These are phyloP conservation scores for Fusarium secorum DNA, from an alignment of 2,329 filamentous ascomycete species.

Conservation along the genomic window DNA sequence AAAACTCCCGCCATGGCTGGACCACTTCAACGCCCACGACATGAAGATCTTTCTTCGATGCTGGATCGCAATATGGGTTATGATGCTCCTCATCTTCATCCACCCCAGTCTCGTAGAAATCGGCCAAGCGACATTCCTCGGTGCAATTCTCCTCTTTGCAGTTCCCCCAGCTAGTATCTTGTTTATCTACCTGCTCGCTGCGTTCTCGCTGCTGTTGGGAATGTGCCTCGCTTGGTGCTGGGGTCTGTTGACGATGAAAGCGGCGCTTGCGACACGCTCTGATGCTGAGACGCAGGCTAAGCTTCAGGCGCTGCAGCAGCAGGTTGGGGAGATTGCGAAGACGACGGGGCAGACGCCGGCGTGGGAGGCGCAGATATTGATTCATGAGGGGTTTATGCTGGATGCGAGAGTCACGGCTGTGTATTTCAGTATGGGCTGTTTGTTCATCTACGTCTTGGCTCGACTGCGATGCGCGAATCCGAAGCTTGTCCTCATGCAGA, in stretches of 20 bases:
- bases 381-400: slow-evolving; percentile 57
- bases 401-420: slow-evolving; percentile 54
- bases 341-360: slow-evolving; percentile 32
- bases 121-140: slow-evolving; percentile 57
- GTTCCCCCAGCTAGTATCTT: slow-evolving; percentile 56
- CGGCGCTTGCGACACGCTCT: slow-evolving; percentile 53
- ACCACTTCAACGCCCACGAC: slow-evolving; percentile 58
- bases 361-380: slow-evolving; percentile 46
- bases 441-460: slow-evolving; percentile 55
- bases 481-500: slow-evolving; percentile 54
- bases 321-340: slow-evolving; percentile 47
- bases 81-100: slow-evolving; percentile 57
- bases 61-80: slow-evolving; percentile 55
- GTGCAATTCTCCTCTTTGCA: slow-evolving; percentile 52
- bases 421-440: slow-evolving; percentile 49
- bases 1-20: slow-evolving; percentile 46
- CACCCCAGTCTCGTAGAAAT: slow-evolving; percentile 50
- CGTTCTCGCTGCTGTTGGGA: slow-evolving; percentile 54
- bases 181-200: slow-evolving; percentile 54
- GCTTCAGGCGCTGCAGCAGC: slow-evolving; percentile 46
- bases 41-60: slow-evolving; percentile 58
- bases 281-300: slow-evolving; percentile 48
- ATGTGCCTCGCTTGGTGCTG: slow-evolving; percentile 59
- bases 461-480: slow-evolving; percentile 55
- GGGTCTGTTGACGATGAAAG: slow-evolving; percentile 59